A percentile compares a stretch with the other conserved stretches of the same genome.
These are phyloP conservation scores for Xylariomycetidae sp. DNA, from an alignment of 2,329 filamentous ascomycete species.

Conservation along the genomic window DNA sequence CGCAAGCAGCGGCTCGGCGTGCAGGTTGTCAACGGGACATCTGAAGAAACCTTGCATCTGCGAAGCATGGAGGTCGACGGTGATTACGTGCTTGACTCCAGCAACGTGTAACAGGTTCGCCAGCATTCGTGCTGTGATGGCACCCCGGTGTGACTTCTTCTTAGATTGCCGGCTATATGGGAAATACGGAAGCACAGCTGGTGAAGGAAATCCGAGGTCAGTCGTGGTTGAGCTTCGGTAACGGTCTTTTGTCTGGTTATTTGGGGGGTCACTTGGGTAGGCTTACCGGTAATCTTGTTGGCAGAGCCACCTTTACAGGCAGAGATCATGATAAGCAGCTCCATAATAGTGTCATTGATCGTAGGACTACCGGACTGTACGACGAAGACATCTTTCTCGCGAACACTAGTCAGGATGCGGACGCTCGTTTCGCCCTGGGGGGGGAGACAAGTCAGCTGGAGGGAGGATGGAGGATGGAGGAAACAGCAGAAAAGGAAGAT, in stretches of 20 bases:
- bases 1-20: constrained; percentile 90
- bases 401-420: constrained; percentile 69
- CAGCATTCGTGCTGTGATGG: constrained; percentile 95
- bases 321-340: constrained; percentile 97
- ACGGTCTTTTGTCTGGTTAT: constrained; percentile 1
- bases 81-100: constrained; percentile 95
- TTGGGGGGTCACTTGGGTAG: constrained; percentile 2
- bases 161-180: constrained; percentile 99
- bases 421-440: constrained; percentile 64
- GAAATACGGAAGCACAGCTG: constrained; percentile 89
- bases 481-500: constrained; percentile 5
- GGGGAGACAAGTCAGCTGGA: constrained; percentile 1
- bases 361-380: constrained; percentile 93
- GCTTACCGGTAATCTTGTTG: constrained; percentile 88
- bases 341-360: constrained; percentile 99
- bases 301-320: constrained; percentile 97
- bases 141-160: constrained; percentile 95
- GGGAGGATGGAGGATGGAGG: constrained; percentile 1
- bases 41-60: constrained; percentile 99
- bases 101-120: constrained; percentile 91
- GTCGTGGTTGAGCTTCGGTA: constrained; percentile 9
- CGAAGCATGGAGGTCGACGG: constrained; percentile 91
- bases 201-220: constrained; percentile 6
- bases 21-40: constrained; percentile 94
- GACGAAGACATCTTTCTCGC: constrained; percentile 98